Conservation (phyloP, 2,329 filamentous ascomycete species). For the Sordariomycetes sp. region DNA sequence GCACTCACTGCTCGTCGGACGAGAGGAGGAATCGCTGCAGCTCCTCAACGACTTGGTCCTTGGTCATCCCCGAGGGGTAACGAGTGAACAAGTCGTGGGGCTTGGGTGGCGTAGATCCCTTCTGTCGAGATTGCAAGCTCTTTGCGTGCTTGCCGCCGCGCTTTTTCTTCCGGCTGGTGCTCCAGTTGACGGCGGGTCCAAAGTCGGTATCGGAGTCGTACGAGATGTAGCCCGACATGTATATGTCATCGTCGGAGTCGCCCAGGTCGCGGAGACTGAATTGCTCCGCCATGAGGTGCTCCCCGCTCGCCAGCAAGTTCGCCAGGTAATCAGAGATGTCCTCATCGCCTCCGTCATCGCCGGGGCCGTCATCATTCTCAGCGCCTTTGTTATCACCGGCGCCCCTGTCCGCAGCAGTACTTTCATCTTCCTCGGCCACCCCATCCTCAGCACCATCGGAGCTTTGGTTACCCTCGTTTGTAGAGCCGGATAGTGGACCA, state of each 20-base stretch:
- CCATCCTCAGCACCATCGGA: not conserved
- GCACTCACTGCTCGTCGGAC: conserved; percentile 44
- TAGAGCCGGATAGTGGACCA: not conserved
- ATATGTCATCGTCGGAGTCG: conserved; percentile 12
- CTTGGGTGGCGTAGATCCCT: not conserved
- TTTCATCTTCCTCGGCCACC: conserved; percentile 23
- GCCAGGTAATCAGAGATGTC: conserved; percentile 51
- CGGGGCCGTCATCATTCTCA: conserved; percentile 1
- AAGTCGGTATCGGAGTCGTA: not conserved
- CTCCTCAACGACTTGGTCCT: conserved; percentile 59
- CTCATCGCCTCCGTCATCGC: not conserved
- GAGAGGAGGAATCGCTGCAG: conserved; percentile 58
- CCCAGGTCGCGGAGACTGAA: conserved; percentile 25
- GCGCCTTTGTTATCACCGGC: conserved; percentile 13
- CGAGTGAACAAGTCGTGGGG: conserved; percentile 50
- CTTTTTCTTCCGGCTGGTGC: not conserved
- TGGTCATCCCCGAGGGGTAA: conserved; percentile 58
- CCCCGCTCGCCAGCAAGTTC: conserved; percentile 41
- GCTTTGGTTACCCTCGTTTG: not conserved
- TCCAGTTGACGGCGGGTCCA: not conserved
- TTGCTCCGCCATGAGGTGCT: conserved; percentile 45
- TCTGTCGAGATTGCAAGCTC: not conserved
- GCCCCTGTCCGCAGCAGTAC: not conserved
- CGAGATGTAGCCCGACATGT: not conserved
- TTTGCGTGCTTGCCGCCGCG: not conserved